These are phyloP conservation scores for Wickerhamiella domercqiae DNA, from an alignment of 805 yeast genomes.

Conservation along the genomic window DNA sequence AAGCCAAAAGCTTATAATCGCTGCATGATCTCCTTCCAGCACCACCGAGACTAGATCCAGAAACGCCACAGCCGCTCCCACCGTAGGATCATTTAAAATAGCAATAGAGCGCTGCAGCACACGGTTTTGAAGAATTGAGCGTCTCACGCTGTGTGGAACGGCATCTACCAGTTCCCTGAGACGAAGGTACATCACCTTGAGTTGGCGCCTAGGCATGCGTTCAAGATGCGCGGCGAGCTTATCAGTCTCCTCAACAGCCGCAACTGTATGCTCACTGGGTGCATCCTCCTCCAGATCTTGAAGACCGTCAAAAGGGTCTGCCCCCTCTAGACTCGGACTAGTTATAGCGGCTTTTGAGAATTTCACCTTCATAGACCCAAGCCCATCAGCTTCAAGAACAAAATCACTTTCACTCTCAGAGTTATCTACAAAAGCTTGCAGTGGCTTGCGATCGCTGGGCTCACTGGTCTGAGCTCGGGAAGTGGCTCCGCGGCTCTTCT, in stretches of 20 bases:
- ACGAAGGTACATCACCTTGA: slow-evolving; percentile 9
- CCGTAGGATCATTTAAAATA: not conserved
- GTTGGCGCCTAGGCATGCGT: slow-evolving; percentile 4
- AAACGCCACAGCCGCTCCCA: slow-evolving; percentile 5
- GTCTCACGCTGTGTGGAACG: slow-evolving; percentile 10
- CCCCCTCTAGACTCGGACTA: slow-evolving; percentile 22
- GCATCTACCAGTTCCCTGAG: slow-evolving; percentile 15
- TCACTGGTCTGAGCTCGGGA: not conserved
- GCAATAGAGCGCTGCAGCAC: slow-evolving; percentile 8
- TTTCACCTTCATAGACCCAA: too few relatives aligned
- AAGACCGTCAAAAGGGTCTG: slow-evolving; percentile 29
- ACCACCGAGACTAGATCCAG: slow-evolving; percentile 11
- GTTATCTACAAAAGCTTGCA: slow-evolving; percentile 30
- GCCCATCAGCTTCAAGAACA: slow-evolving; percentile 18
- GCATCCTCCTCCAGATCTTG: slow-evolving; percentile 26
- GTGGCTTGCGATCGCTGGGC: slow-evolving; percentile 24
- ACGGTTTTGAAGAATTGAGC: slow-evolving; percentile 8
- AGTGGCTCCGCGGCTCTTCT: not conserved
- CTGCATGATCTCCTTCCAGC: slow-evolving; percentile 7
- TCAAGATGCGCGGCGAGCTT: slow-evolving; percentile 6
- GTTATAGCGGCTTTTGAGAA: slow-evolving; percentile 18
- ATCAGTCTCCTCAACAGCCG: slow-evolving; percentile 15
- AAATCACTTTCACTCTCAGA: slow-evolving; percentile 8
- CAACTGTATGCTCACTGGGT: slow-evolving; percentile 11
- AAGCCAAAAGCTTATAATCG: slow-evolving; percentile 14